These are phyloP conservation scores for Calonectria honghensis DNA, from an alignment of 2,329 filamentous ascomycete species.

Conservation along the genomic window DNA sequence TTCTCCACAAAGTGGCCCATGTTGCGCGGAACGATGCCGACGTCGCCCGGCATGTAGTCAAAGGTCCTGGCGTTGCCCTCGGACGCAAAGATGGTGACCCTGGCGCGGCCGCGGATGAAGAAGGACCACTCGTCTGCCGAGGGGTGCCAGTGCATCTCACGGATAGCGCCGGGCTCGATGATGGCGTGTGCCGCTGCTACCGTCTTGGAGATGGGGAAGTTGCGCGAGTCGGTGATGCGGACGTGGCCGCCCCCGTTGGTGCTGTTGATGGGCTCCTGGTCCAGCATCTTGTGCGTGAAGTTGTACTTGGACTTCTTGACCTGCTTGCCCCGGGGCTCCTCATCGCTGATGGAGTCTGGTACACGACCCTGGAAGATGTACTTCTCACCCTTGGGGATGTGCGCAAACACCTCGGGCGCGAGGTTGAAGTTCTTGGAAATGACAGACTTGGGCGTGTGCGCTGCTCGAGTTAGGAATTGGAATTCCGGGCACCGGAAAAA, in stretches of 20 bases:
- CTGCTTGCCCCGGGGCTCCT: conserved; percentile 75
- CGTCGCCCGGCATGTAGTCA: conserved; percentile 84
- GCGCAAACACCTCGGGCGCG: conserved; percentile 80
- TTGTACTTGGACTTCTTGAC: conserved; percentile 80
- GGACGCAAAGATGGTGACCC: conserved; percentile 84
- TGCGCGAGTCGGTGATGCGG: conserved; percentile 84
- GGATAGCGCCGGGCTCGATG: conserved; percentile 82
- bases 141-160: conserved; percentile 90
- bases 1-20: conserved; percentile 91
- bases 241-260: conserved; percentile 78
- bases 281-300: conserved; percentile 84
- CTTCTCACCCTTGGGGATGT: conserved; percentile 80
- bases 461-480: conserved; percentile 58
- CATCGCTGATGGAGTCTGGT: conserved; percentile 79
- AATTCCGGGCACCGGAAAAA: rapidly evolving
- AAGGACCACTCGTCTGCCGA: conserved; percentile 88
- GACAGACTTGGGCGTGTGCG: conserved; percentile 83
- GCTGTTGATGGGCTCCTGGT: conserved; percentile 79
- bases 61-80: conserved; percentile 83
- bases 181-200: conserved; percentile 83
- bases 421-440: conserved; percentile 86
- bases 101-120: conserved; percentile 82
- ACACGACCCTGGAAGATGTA: conserved; percentile 85
- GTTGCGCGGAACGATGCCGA: conserved; percentile 84
- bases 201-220: conserved; percentile 84